Base-by-base conservation (phyloP, 1,284 basidiomycete genomes). In the Ustilago cynodontis region DNA sequence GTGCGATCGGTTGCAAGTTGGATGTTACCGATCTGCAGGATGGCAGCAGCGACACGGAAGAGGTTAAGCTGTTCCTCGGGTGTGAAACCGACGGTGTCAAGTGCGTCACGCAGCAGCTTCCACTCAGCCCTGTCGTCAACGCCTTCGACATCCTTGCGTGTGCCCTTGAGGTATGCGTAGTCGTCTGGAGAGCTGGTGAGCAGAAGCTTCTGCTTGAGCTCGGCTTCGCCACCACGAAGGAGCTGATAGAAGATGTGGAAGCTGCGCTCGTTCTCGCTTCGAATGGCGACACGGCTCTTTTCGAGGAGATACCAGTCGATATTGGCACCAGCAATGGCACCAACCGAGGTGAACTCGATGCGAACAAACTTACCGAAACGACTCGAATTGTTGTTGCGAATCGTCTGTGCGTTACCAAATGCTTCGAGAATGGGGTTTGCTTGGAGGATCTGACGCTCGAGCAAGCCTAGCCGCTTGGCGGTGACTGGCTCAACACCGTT, bases 281-380 rank as follows among this genome's bases (percentile, higher is more conserved):
- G 83, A 26, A 77, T 85, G 33, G 83, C 81, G 35, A 99, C 95
- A 80, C 97, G 88, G 85, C 94, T 96, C 89, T 99, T 99, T 88
- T 99, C 97, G 53, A 99, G 88, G 45, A 99, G 89, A 86, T 99
- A 99, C 97, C 97, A 99, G 86, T 99, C 95, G 73, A 99, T 96
- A 84, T 96, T 98, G 43, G 97, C 97, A 2, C 97, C 97, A 0
- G 95, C 94, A 65, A 99, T 99, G 71, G 94, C 94, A 0, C 96
- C 96, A 65, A 94, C 91, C 0, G 93, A 92, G 0, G 94, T 92
- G 86, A 99, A 99, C 83, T 93, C 94, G 79, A 99, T 99, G 53
- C 95, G 90, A 41, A 99, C 94, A 86, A 99, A 99, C 87, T 99
- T 99, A 28, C 95, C 74, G 86, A 98, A 99, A 51, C 97, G 93